Evolutionary conservation across 768 basidiomycete genomes (phyloP).

Genomic region (Phylloporus arenicola): DNA sequence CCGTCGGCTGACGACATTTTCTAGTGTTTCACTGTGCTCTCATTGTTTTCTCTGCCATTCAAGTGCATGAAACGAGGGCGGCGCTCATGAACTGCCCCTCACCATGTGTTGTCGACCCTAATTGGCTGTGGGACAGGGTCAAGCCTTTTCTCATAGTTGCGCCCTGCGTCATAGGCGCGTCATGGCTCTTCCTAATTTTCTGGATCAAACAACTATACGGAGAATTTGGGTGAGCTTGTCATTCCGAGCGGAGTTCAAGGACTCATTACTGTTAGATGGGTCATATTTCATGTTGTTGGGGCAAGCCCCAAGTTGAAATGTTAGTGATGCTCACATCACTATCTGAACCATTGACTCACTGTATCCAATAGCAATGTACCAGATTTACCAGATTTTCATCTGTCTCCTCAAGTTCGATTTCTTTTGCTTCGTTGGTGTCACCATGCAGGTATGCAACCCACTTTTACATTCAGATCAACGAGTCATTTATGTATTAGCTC

Average conservation of each 20-base stretch:
- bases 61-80: conserved; percentile 66
- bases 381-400: conserved; percentile 82
- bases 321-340: conserved; percentile 29
- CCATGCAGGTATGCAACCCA: conserved; percentile 61
- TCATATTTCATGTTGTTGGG: conserved; percentile 85
- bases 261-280: conserved; percentile 55
- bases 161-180: conserved; percentile 60
- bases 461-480: neutral
- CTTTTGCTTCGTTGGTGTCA: conserved; percentile 82
- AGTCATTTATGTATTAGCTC: conserved; percentile 43
- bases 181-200: conserved; percentile 64
- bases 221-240: conserved; percentile 69
- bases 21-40: conserved; percentile 69
- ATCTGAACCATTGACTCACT: neutral
- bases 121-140: conserved; percentile 55
- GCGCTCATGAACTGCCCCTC: conserved; percentile 43
- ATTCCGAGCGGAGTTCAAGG: neutral
- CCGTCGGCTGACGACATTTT: conserved; percentile 4
- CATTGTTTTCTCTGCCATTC: conserved; percentile 67
- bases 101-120: conserved; percentile 46
- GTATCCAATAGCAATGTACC: conserved; percentile 66
- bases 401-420: conserved; percentile 89
- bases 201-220: conserved; percentile 65
- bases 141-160: conserved; percentile 66
- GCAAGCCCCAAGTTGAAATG: conserved; percentile 83